Evolutionary conservation across 1,139 yeast genomes (phyloP).

Genomic region (Suhomyces terraborum): DNA sequence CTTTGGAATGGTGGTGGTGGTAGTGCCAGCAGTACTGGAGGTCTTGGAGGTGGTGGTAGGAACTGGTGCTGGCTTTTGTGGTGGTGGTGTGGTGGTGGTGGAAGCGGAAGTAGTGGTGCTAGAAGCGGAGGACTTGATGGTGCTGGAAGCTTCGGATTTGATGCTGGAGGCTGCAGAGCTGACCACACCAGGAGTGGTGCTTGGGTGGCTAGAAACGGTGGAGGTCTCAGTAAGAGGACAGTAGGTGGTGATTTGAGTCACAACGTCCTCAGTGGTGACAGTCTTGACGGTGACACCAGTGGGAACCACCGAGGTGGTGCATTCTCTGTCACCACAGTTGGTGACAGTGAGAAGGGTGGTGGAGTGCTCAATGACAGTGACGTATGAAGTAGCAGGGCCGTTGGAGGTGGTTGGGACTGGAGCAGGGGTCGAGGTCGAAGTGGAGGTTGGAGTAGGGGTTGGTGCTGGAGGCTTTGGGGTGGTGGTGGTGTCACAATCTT

Average conservation of each 20-base stretch:
- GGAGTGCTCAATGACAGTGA: constrained; percentile 11
- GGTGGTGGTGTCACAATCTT: constrained; percentile 1
- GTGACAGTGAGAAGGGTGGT: constrained; percentile 27
- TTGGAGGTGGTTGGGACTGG: constrained; percentile 4
- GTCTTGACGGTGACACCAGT: constrained; percentile 18
- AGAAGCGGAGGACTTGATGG: background rate
- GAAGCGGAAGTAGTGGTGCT: background rate
- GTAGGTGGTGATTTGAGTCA: constrained; percentile 18
- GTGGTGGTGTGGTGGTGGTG: background rate
- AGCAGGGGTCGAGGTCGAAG: too few relatives aligned
- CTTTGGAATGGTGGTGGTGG: too few relatives aligned
- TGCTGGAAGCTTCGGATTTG: too few relatives aligned
- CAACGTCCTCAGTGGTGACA: constrained; percentile 11
- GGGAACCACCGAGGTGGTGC: constrained; percentile 19
- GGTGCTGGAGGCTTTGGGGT: constrained; percentile 2
- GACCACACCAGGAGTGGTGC: too few relatives aligned
- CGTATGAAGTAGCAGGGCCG: constrained; percentile 3
- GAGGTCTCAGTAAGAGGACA: constrained; percentile 17
- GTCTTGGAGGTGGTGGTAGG: constrained; percentile 5
- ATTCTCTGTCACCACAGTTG: constrained; percentile 20
- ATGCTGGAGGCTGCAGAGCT: constrained; percentile 32
- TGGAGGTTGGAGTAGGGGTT: constrained; percentile 4
- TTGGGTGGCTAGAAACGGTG: background rate
- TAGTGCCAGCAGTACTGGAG: constrained; percentile 12
- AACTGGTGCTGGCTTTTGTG: too few relatives aligned